Evolutionary conservation across 495 filamentous ascomycete species (phyloP), one percentile per base, ranked within the genome.

Genomic region (Xylaria castorea): DNA sequence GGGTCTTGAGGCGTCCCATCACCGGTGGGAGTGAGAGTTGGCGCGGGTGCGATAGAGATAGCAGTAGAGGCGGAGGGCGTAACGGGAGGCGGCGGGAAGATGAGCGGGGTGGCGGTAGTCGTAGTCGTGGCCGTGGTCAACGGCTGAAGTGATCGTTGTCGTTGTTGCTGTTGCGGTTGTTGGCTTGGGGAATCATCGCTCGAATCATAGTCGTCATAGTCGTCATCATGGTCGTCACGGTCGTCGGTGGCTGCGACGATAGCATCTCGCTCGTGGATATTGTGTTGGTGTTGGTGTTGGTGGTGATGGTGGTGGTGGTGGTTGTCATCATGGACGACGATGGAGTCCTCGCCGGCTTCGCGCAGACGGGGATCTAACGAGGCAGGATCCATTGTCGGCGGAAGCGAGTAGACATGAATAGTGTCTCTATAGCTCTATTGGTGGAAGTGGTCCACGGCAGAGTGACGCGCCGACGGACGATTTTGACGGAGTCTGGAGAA

Each of bases 1-100:
- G 81, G 79, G 65, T 88, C 84, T 4, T 79, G 75, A 5, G 75
- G 72, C 0, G 77, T 75, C 27, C 18, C 42, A n/a, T 44, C 20
- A 27, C n/a, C 20, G 40, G 25, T 27, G 18, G 55, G 9, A 8
- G 38, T 36, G 34, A 42, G 22, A 22, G n/a, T 12, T 2, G 58
- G 58, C 20, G 58, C 20, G 12, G 57, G 30, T 27, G 30, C 44
- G 27, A 62, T 46, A 44, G 57, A 1, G 40, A 44, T 3, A 32
- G 58, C 12, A 44, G 11, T 36, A 2, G 68, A 14, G 22, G 48
- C 8, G 48, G 34, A 14, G 16, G 60, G 22, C 34, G 48, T 25
- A 50, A 1, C 38, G 22, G 53, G 36, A 30, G 32, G 9, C 20
- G 61, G 62, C 1, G 48, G 25, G 27, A 66, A 42, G 48, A 20